Conservation (phyloP, 2,329 filamentous ascomycete genomes). For the Aureobasidium lini region DNA sequence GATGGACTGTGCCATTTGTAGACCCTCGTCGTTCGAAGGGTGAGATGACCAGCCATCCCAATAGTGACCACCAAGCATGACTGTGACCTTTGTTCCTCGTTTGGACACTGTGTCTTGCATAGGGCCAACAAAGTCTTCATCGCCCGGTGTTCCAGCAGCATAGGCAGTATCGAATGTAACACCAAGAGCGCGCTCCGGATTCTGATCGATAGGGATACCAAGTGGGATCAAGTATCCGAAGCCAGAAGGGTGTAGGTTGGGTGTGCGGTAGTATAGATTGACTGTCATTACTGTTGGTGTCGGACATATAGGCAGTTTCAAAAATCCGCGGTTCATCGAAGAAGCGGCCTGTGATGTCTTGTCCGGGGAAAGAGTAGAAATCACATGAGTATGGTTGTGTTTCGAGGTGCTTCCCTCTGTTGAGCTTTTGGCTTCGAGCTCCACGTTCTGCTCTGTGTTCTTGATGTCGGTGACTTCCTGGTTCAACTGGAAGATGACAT, state of each 20-base stretch:
- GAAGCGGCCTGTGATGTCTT: slow-evolving; percentile 34
- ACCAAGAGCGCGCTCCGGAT: slow-evolving; percentile 76
- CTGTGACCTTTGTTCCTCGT: slow-evolving; percentile 72
- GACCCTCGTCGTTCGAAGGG: slow-evolving; percentile 59
- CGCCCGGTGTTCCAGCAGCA: slow-evolving; percentile 22
- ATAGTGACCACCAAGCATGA: slow-evolving; percentile 92
- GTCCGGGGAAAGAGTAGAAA: slow-evolving; percentile 53
- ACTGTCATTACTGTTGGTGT: slow-evolving; percentile 76
- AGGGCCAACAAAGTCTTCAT: slow-evolving; percentile 22
- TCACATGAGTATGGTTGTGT: slow-evolving; percentile 45
- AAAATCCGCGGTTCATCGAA: not conserved
- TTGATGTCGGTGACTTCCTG: slow-evolving; percentile 33
- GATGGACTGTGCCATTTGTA: slow-evolving; percentile 61
- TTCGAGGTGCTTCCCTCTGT: slow-evolving; percentile 17
- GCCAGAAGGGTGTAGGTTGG: slow-evolving; percentile 59
- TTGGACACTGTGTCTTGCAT: slow-evolving; percentile 36
- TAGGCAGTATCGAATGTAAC: slow-evolving; percentile 82
- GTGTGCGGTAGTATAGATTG: slow-evolving; percentile 72
- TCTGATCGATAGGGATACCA: slow-evolving; percentile 60
- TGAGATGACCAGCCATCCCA: slow-evolving; percentile 61
- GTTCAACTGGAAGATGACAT: slow-evolving; percentile 33
- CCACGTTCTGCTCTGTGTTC: slow-evolving; percentile 15
- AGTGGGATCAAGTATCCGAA: slow-evolving; percentile 91
- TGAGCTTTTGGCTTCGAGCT: slow-evolving; percentile 17
- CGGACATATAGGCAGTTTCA: not conserved